Base-by-base conservation (phyloP, 2,329 filamentous ascomycete species). In the Diaporthe citri region DNA sequence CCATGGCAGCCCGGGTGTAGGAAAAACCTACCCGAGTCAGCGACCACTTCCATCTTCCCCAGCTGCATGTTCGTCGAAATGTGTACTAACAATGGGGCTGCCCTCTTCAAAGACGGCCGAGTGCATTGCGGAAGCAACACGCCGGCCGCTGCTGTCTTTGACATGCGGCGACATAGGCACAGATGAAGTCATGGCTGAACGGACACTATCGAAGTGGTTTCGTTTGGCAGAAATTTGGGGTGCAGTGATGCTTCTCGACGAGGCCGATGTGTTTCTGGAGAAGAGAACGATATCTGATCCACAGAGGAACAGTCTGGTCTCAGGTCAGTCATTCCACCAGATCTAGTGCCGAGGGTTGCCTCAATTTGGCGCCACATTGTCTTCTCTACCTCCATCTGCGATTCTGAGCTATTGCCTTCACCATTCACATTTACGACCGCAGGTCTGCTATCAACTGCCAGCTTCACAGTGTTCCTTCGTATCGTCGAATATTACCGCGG, bases 231-330 rank as follows among this genome's bases (percentile, higher is more conserved):
- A 71, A 28, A 39, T 39, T 13, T 59, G 67, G 67, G 51, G 67
- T 20, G 66, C 67, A 12, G 17, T 79, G 75, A 70, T 78, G 25
- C 71, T 79, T 5, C 72, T 80, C 7, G 78, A 80, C 60, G 79
- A 82, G 62, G 80, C 79, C n/a, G 80, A 82, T 52, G 76, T 81
- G 12, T 81, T 79, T 36, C 73, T 82, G 0, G 76, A 76, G n/a
- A 73, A 72, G 31, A 76, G 80, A 28, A 43, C 69, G 51, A 64
- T 46, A 17, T 51, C 25, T 4, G 78, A 81, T 36, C 67, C 80
- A 3, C 74, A 78, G 25, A 72, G 80, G 8, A 81, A 81, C 60
- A 77, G 77, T 17, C 64, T 81, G 0, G 80, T 81, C 4, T 79
- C 77, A 0, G 74, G 77, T 77, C 34, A 7, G 39, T 72, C 3